A percentile compares a stretch with the other conserved stretches of the same genome.
Conservation (phyloP, 768 basidiomycete genomes). For the Phanerochaete carnosa region DNA sequence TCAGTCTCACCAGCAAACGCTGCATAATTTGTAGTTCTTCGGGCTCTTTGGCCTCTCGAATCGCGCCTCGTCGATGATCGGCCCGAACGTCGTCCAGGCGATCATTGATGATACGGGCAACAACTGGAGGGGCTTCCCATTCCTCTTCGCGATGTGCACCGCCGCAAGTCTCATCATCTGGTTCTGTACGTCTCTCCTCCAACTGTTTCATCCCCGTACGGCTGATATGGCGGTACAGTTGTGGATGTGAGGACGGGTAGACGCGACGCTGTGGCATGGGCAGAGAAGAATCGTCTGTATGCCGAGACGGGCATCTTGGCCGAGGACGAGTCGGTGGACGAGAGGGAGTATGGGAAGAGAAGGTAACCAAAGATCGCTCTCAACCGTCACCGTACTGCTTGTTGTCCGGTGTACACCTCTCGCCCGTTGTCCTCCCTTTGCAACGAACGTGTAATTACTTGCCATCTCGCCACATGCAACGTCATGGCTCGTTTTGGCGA, state of each 20-base stretch:
- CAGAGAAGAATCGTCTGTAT: constrained; percentile 27
- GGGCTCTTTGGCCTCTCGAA: constrained; percentile 84
- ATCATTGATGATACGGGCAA: constrained; percentile 70
- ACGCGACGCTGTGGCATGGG: constrained; percentile 36
- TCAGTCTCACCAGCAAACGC: background rate
- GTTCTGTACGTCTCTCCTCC: constrained; percentile 45
- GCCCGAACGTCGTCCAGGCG: constrained; percentile 81
- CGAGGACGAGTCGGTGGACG: constrained; percentile 18
- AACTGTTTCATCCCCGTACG: background rate
- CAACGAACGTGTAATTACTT: too few relatives aligned
- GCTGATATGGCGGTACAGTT: constrained; percentile 14
- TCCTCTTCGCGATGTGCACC: constrained; percentile 71
- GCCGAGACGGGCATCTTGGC: constrained; percentile 19
- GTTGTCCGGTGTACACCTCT: too few relatives aligned
- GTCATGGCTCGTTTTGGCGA: too few relatives aligned
- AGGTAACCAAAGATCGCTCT: background rate
- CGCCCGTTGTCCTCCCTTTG: too few relatives aligned
- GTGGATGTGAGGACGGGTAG: constrained; percentile 38
- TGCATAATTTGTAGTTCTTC: constrained; percentile 56
- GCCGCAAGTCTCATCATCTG: constrained; percentile 72
- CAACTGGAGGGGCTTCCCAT: constrained; percentile 85
- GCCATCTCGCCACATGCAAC: too few relatives aligned
- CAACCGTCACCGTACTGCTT: too few relatives aligned
- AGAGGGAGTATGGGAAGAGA: constrained; percentile 14
- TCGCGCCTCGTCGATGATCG: constrained; percentile 83